phyloP scores from a whole-genome alignment of 2,329 filamentous ascomycete genomes.

The Pseudogymnoascus sp. region DNA sequence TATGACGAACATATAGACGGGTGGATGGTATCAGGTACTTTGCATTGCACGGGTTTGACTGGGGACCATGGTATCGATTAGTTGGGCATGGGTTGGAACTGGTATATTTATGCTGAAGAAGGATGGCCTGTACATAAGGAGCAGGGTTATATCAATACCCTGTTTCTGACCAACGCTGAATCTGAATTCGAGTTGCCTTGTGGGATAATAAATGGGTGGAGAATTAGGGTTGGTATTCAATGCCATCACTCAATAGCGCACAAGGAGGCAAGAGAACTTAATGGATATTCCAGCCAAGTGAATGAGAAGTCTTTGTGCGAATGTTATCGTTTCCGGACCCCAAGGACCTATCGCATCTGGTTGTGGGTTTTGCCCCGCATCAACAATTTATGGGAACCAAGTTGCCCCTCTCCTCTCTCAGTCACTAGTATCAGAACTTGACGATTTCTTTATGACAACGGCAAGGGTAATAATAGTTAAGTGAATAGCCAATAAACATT shows the following conservation, averaged over 20 bases:
- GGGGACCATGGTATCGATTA: background rate
- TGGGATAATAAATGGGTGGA: slow-evolving; percentile 3
- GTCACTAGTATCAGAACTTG: background rate
- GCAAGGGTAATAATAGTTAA: background rate
- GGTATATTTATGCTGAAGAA: background rate
- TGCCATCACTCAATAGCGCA: background rate
- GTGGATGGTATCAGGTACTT: background rate
- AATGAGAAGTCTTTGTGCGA: background rate
- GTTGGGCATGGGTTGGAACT: background rate
- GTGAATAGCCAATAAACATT: background rate
- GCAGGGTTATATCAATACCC: slow-evolving; percentile 1
- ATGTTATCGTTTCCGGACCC: background rate
- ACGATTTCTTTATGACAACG: background rate
- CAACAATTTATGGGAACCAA: background rate
- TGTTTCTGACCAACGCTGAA: background rate
- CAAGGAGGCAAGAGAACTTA: background rate
- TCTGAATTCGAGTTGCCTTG: background rate
- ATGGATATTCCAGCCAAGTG: background rate
- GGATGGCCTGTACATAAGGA: slow-evolving; percentile 1
- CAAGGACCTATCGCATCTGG: background rate
- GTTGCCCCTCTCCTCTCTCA: background rate
- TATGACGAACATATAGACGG: background rate
- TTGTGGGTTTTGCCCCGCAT: slow-evolving; percentile 7
- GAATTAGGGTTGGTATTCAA: background rate
- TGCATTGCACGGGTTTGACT: background rate